Evolutionary conservation across 176 grass and related monocot genomes (phyloP), one percentile per base, ranked within the genome.

Genomic region (Avena insularis): DNA sequence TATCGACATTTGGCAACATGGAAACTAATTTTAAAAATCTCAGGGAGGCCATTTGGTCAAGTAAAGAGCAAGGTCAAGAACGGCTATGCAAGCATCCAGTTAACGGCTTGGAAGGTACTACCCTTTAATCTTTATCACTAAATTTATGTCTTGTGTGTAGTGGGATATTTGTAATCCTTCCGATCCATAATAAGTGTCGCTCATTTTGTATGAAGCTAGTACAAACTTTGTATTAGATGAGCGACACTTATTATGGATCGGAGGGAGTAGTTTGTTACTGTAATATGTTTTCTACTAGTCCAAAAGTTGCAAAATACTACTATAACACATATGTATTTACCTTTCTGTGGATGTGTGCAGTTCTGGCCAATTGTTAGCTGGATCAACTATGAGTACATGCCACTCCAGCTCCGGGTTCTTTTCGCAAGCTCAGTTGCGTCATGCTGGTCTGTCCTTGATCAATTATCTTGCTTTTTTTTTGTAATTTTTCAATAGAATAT

Each of bases 381-480:
- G 95, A 89, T 97, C 77, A 97, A 97, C 85, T 94, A 97, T 73
- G 88, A 94, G 61, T 94, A 97, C 76, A 91, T 97, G 92, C 95
- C 95, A 49, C 92, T 97, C 55, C 92, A 97, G 84, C 88, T 97
- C 47, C 95, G 95, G 62, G 95, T 97, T 85, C 88, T 92, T 59
- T 97, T 94, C 78, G 84, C 87, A 40, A 97, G 92, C 84, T 97
- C 92, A 33, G 73, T 94, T 31, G 95, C 92, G 25, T 94, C 92
- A 5, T 97, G 95, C 82, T 97, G 95, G 95, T 97, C 23, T 69
- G 60, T 5, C 23, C 50, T 7, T 86, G 17, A 60, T 71, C 57
- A n/a, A 56, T 5, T 50, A 50, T n/a, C 3, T 53, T 53, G 23
- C 47, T 75, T 72, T 49, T 47, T 48, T 47, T 43, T 20, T 23